Evolutionary conservation across 192 early-diverging fungal genomes (phyloP), one percentile per base, ranked within the genome.

Genomic region (Coemansia reversa): DNA sequence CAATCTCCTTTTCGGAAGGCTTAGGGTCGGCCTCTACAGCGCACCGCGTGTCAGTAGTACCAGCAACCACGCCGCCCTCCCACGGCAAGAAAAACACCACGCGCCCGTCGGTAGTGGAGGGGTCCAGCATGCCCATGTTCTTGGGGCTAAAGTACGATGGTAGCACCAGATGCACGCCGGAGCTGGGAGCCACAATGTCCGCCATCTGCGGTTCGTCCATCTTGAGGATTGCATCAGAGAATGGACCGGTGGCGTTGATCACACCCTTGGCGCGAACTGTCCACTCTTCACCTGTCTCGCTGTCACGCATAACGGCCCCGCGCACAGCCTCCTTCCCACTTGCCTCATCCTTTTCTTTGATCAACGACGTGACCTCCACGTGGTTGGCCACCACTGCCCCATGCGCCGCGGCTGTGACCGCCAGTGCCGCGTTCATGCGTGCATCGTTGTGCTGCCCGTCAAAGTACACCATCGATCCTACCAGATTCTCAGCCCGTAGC

Each of bases 401-500:
- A 60, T 96, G 89, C 5, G 87, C 85, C 3, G 90, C 89, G 11
- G 96, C 94, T 0, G 96, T 96, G 58, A 96, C 83, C 3, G 92
- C 93, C 28, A 98, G 79, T 2, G 94, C 91, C 2, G 95, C 92
- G 74, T 96, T 96, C 96, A 98, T 96, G 50, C 96, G 86, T 3
- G 94, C 92, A 57, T 98, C 96, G 81, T 98, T 98, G 75, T 98
- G 96, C 60, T 95, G 94, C 49, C 93, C 96, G 75, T 98, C 96
- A 80, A 94, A 98, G 72, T 96, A 98, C 23, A 98, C 92, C 66
- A 98, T 78, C 18, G 94, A 94, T n/a, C 94, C 96, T 8, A 93
- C 92, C 50, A 98, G 75, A 19, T 85, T 83, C 35, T 96, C 92
- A 55, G 86, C 84, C 67, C 92, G 92, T 47, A 98, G 84, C 94